phyloP scores from a whole-genome alignment of 2,329 filamentous ascomycete species.

The Verticillium nubilum region DNA sequence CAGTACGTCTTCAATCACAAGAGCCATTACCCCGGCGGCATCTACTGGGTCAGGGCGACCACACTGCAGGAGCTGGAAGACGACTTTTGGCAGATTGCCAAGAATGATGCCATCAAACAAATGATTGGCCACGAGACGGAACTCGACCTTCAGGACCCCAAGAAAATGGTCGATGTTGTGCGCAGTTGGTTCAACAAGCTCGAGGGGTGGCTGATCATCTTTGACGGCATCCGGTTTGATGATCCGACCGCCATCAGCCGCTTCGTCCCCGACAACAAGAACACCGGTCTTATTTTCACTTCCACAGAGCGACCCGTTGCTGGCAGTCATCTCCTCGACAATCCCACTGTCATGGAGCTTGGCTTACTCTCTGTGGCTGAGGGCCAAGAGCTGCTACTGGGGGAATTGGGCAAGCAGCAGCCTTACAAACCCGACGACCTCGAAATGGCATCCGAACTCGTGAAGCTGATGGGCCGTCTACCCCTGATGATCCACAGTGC shows the following conservation, averaged over 20 bases:
- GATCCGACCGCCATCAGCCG: slow-evolving; percentile 44
- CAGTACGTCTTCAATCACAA: slow-evolving; percentile 61
- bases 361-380: slow-evolving; percentile 49
- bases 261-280: slow-evolving; percentile 59
- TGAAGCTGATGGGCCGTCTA: slow-evolving; percentile 57
- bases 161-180: slow-evolving; percentile 50
- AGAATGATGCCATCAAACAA: slow-evolving; percentile 45
- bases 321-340: slow-evolving; percentile 54
- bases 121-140: slow-evolving; percentile 26
- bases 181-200: slow-evolving; percentile 55
- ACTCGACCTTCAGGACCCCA: slow-evolving; percentile 29
- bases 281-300: slow-evolving; percentile 63
- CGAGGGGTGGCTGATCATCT: slow-evolving; percentile 61
- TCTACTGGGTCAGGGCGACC: slow-evolving; percentile 66
- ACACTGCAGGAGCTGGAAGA: slow-evolving; percentile 52
- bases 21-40: slow-evolving; percentile 55
- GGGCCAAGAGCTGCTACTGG: slow-evolving; percentile 54
- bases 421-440: slow-evolving; percentile 50
- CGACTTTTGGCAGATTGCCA: slow-evolving; percentile 62
- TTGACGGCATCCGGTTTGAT: slow-evolving; percentile 62
- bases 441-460: slow-evolving; percentile 53
- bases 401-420: slow-evolving; percentile 54
- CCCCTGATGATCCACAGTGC: slow-evolving; percentile 65
- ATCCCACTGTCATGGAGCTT: slow-evolving; percentile 50
- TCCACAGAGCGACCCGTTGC: slow-evolving; percentile 54